Conservation (phyloP, 192 early-diverging fungal genomes). For the Linderina pennispora region DNA sequence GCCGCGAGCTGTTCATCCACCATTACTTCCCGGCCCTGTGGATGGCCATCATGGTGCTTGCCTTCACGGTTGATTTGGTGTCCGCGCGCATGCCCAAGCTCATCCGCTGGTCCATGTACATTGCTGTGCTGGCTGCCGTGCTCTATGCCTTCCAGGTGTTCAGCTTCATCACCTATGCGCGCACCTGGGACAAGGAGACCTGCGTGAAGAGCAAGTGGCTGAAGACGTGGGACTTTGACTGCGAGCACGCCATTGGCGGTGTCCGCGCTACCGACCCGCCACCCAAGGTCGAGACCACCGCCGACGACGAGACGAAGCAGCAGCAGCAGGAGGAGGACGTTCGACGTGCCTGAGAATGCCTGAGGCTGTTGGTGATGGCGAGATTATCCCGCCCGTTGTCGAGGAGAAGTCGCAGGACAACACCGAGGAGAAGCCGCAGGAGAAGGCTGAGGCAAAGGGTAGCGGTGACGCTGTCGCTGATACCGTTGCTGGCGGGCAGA, state of each 20-base stretch:
- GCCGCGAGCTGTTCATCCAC: constrained; percentile 86
- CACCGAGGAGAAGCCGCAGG: background rate
- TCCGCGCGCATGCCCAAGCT: constrained; percentile 49
- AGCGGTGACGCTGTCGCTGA: too few species aligned
- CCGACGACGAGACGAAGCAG: background rate
- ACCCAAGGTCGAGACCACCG: background rate
- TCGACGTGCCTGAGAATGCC: background rate
- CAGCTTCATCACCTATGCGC: constrained; percentile 80
- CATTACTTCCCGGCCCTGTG: constrained; percentile 95
- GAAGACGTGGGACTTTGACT: constrained; percentile 80
- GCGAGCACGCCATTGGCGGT: constrained; percentile 49
- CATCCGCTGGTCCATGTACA: constrained; percentile 42
- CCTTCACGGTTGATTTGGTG: constrained; percentile 66
- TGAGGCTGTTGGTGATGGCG: background rate
- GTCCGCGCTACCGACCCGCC: constrained; percentile 18
- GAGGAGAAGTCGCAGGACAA: background rate
- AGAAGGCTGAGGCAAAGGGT: too few species aligned
- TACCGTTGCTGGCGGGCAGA: background rate
- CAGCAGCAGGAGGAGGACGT: background rate
- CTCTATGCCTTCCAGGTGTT: constrained; percentile 59
- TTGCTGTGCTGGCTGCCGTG: constrained; percentile 40
- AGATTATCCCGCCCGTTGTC: background rate
- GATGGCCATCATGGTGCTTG: constrained; percentile 75
- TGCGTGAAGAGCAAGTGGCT: constrained; percentile 76
- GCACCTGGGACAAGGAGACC: constrained; percentile 58